phyloP scores from a whole-genome alignment of 345 rosid species.

The Moricandia arvensis region DNA sequence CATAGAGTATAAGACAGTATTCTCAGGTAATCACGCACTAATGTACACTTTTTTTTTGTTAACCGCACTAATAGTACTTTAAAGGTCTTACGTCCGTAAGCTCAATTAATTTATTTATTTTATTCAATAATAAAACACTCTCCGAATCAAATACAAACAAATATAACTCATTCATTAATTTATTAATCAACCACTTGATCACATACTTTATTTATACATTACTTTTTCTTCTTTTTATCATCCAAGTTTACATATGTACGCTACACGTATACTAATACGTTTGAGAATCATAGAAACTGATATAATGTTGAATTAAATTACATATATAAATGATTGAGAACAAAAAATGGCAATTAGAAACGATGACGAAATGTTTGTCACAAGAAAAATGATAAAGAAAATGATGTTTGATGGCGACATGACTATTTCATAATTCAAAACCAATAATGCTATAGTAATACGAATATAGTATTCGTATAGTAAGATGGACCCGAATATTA shows the following conservation, averaged over 20 bases:
- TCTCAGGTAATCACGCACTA: conserved; percentile 19
- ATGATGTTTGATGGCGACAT: conserved; percentile 29
- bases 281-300: neutral
- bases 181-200: no score
- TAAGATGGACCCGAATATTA: conserved; percentile 30
- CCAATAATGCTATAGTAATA: neutral
- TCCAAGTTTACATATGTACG: no score
- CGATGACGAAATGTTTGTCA: conserved; percentile 25
- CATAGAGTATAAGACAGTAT: conserved; percentile 12
- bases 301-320: neutral
- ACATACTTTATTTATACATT: no score
- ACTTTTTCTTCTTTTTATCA: no score
- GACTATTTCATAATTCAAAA: neutral
- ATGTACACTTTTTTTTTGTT: no score
- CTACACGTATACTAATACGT: neutral
- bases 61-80: conserved; percentile 18
- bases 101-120: neutral
- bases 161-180: neutral
- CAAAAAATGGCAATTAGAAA: neutral
- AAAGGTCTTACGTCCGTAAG: conserved; percentile 2
- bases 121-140: neutral
- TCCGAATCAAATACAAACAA: neutral
- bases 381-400: conserved; percentile 24
- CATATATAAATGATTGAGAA: conserved; percentile 3
- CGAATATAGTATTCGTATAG: conserved; percentile 20